Conservation (phyloP, 129 eudicot species). For the Lactuca saligna region DNA sequence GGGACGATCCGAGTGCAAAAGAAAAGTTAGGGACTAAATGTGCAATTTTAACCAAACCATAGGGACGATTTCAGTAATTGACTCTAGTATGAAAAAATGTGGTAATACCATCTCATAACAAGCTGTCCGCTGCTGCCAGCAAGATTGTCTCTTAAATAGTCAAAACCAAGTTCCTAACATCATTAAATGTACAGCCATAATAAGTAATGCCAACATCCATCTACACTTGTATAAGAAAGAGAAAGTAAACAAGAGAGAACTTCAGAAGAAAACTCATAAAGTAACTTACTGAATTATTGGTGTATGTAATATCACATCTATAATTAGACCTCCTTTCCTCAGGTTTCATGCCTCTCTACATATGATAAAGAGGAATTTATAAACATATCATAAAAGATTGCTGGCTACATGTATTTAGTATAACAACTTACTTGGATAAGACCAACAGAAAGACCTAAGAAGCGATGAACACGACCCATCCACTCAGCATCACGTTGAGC, state of each 20-base stretch:
- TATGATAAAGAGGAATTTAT: conserved; percentile 4
- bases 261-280: conserved; percentile 4
- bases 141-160: conserved; percentile 94
- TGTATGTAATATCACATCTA: conserved; percentile 89
- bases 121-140: conserved; percentile 71
- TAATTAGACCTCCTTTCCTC: conserved; percentile 75
- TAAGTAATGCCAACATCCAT: not conserved
- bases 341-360: conserved; percentile 83
- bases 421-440: conserved; percentile 71
- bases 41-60: too few relatives aligned
- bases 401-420: conserved; percentile 2
- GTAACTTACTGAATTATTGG: conserved; percentile 79
- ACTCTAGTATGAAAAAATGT: not conserved
- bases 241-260: not conserved
- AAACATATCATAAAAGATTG: conserved; percentile 10
- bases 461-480: conserved; percentile 99
- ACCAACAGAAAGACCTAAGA: conserved; percentile 96
- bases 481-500: conserved; percentile 99
- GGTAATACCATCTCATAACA: conserved; percentile 94
- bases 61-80: too few relatives aligned
- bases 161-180: conserved; percentile 97
- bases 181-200: conserved; percentile 14
- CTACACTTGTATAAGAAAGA: too few relatives aligned
- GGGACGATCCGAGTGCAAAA: too few relatives aligned
- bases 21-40: too few relatives aligned